phyloP scores from a whole-genome alignment of 768 basidiomycete genomes.

The Calvatia gigantea region DNA sequence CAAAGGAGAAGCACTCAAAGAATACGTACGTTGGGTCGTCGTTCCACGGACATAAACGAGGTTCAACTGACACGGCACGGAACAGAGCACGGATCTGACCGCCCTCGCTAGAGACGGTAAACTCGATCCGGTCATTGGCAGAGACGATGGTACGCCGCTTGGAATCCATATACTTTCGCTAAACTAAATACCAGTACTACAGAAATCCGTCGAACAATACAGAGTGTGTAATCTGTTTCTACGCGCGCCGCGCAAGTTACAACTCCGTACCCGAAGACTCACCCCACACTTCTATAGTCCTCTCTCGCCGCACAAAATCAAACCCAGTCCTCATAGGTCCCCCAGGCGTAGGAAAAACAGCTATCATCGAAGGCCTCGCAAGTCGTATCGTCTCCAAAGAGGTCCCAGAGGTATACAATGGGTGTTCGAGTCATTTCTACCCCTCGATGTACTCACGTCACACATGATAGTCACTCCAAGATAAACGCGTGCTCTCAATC shows the following conservation, averaged over 20 bases:
- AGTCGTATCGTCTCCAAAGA: constrained; percentile 84
- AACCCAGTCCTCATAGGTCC: constrained; percentile 88
- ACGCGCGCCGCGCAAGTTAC: no score
- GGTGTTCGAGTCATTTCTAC: neutral
- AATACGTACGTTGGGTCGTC: constrained; percentile 45
- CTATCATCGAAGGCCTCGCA: constrained; percentile 87
- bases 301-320: constrained; percentile 86
- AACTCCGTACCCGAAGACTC: no score
- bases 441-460: neutral
- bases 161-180: neutral
- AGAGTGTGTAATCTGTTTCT: constrained; percentile 63
- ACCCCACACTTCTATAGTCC: constrained; percentile 40
- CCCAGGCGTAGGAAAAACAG: constrained; percentile 92
- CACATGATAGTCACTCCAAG: constrained; percentile 63
- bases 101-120: constrained; percentile 82
- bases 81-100: constrained; percentile 78
- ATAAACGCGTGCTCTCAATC: constrained; percentile 85
- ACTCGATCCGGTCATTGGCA: constrained; percentile 86
- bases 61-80: neutral
- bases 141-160: constrained; percentile 67
- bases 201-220: constrained; percentile 89
- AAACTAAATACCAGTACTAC: neutral
- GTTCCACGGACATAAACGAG: neutral
- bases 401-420: constrained; percentile 72
- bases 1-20: constrained; percentile 84